Evolutionary conservation across 371 early-diverging fungal species (phyloP), one percentile per base, ranked within the genome.

Genomic region (Choanephora cucurbitarum): DNA sequence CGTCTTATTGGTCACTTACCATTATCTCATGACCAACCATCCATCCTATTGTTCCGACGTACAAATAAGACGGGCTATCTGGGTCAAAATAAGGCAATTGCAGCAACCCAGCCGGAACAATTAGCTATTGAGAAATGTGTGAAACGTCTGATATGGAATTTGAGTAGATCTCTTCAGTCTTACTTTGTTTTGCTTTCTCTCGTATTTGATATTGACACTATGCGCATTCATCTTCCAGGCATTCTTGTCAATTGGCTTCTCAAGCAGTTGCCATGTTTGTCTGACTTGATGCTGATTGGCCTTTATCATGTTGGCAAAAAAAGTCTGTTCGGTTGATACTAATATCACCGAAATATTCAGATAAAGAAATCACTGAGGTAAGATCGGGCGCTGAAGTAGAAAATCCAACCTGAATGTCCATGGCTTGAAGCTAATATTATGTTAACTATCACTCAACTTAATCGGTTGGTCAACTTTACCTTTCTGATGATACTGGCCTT

Each of bases 21-120:
- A 80, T 75, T 7, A 84, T 67, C 54, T 81, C 83, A 62, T 85
- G 85, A 11, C 82, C 87, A 24, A 82, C 70, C 32, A 86, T 70
- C 55, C 71, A 70, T 18, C 86, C 85, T 28, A 87, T 72, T 17
- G 72, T 73, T 10, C 86, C 84, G 52, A 74, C 75, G 19, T 79
- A 79, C 22, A 84, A 28, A 50, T 81, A 80, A 21, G 72, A 73
- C 5, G 84, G 84, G 14, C 60, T 68, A n/a, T 70, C 62, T 3
- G 63, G 19, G 51, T 73, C 67, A 52, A 73, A 81, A 49, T 77
- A 81, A 18, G 83, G 85, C 0, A 54, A 60, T 46, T 81, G 82
- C 23, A 87, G 50, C 13, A 81, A 71, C 0, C 79, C 72, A 13
- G 79, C 83, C 1, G 84, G 87, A 28, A 87, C 65, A 18, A 76